phyloP scores from a whole-genome alignment of 116 monocot genomes.

The Trichopus zeylanicus region DNA sequence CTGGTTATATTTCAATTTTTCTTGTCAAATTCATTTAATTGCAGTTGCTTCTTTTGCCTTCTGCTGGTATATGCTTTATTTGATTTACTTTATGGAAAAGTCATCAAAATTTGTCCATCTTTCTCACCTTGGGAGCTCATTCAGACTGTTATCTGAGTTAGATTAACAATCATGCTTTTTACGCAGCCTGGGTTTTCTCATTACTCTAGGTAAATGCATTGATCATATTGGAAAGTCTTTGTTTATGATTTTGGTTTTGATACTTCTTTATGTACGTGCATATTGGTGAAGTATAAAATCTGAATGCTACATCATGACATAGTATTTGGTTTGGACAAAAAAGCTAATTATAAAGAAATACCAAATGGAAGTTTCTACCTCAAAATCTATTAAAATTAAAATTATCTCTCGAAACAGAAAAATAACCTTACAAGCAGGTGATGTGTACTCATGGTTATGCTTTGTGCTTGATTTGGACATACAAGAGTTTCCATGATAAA shows the following conservation, averaged over 20 bases:
- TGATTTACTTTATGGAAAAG: neutral
- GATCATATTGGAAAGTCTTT: no score
- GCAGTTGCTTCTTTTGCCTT: neutral
- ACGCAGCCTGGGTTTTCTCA: neutral
- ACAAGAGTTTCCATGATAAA: slow-evolving; percentile 29
- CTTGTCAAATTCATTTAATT: no score
- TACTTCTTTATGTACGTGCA: no score
- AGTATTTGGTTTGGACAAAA: neutral
- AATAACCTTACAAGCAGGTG: slow-evolving; percentile 14
- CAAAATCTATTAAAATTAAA: neutral
- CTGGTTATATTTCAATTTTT: no score
- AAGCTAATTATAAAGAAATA: neutral
- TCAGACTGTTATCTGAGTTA: neutral
- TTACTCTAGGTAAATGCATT: neutral
- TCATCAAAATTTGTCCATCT: neutral
- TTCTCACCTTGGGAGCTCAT: neutral
- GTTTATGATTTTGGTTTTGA: no score
- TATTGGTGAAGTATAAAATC: no score
- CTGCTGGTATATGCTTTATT: neutral
- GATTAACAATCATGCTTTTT: neutral
- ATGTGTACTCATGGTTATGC: slow-evolving; percentile 15
- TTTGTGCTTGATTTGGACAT: slow-evolving; percentile 43
- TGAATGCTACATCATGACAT: no score
- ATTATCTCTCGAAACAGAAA: slow-evolving; percentile 1
- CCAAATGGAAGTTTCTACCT: neutral